Percentiles rank a stretch among this genome's conserved stretches.
Evolutionary conservation across 441 rosid genomes (phyloP).

Genomic region (Pelargonium citronellum): DNA sequence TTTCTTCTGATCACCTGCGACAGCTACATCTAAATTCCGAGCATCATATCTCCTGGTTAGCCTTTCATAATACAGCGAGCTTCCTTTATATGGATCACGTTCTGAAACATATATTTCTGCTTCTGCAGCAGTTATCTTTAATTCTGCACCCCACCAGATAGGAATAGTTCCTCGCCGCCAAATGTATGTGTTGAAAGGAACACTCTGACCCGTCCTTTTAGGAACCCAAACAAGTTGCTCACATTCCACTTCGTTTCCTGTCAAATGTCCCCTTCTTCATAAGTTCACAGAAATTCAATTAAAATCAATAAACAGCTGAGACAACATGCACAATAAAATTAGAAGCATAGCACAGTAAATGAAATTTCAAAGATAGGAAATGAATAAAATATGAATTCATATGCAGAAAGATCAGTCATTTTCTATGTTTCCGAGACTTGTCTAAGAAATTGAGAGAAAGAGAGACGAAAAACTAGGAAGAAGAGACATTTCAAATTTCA

Average conservation of each 20-base stretch:
- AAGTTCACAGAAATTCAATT: conserved; percentile 30
- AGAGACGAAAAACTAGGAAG: too few relatives aligned
- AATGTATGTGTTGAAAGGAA: conserved; percentile 75
- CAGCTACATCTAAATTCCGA: conserved; percentile 48
- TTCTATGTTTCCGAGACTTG: too few relatives aligned
- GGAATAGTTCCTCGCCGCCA: conserved; percentile 99
- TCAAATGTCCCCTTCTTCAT: conserved; percentile 30
- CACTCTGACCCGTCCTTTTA: conserved; percentile 61
- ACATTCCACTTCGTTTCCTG: conserved; percentile 99
- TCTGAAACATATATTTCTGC: conserved; percentile 93
- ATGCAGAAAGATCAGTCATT: too few relatives aligned
- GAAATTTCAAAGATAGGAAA: too few relatives aligned
- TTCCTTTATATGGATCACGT: conserved; percentile 86
- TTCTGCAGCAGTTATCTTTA: conserved; percentile 87
- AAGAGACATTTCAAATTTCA: too few relatives aligned
- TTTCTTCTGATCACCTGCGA: conserved; percentile 60
- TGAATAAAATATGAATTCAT: too few relatives aligned
- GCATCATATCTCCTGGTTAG: conserved; percentile 82
- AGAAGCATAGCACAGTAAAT: too few relatives aligned
- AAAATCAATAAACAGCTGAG: conserved; percentile 7
- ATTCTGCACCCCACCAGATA: conserved; percentile 99
- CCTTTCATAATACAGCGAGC: conserved; percentile 74
- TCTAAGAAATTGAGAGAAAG: too few relatives aligned
- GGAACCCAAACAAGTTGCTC: conserved; percentile 97
- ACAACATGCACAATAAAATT: too few relatives aligned